Conservation (phyloP, 352 stramenopile species). For the Pythium coloratum region DNA sequence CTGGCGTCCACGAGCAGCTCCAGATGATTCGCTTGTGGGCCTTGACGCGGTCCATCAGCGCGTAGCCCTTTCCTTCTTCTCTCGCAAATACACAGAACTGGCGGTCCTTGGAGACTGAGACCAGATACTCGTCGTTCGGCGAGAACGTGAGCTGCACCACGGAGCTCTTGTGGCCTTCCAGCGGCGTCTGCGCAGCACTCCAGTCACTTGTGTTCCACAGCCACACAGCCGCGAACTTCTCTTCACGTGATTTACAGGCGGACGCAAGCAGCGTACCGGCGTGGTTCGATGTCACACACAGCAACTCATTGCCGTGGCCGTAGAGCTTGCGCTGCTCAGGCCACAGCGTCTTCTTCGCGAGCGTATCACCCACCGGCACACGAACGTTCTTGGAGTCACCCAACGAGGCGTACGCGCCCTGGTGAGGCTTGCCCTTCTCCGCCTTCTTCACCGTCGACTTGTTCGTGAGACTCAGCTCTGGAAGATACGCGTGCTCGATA, state of each 20-base stretch:
- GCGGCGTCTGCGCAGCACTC: slow-evolving; percentile 40
- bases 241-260: slow-evolving; percentile 74
- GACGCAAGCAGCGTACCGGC: slow-evolving; percentile 57
- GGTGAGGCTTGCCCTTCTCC: slow-evolving; percentile 12
- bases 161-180: slow-evolving; percentile 76
- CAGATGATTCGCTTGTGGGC: slow-evolving; percentile 81
- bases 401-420: slow-evolving; percentile 32
- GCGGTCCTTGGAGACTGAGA: slow-evolving; percentile 74
- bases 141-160: slow-evolving; percentile 80
- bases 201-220: slow-evolving; percentile 67
- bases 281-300: slow-evolving; percentile 63
- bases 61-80: slow-evolving; percentile 31
- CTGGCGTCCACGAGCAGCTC: slow-evolving; percentile 70
- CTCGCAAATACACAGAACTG: slow-evolving; percentile 69
- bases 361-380: slow-evolving; percentile 60
- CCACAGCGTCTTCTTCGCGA: slow-evolving; percentile 72
- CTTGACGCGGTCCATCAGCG: slow-evolving; percentile 49
- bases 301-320: slow-evolving; percentile 77
- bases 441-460: slow-evolving; percentile 35
- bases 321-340: slow-evolving; percentile 78
- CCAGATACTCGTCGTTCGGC: slow-evolving; percentile 51
- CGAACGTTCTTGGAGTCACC: slow-evolving; percentile 19
- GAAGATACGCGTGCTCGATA: slow-evolving; percentile 65
- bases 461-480: slow-evolving; percentile 78
- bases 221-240: slow-evolving; percentile 59